Percentiles rank a stretch among this genome's conserved stretches.
phyloP scores from a whole-genome alignment of 371 early-diverging fungal genomes.

The Apophysomyces sp. region DNA sequence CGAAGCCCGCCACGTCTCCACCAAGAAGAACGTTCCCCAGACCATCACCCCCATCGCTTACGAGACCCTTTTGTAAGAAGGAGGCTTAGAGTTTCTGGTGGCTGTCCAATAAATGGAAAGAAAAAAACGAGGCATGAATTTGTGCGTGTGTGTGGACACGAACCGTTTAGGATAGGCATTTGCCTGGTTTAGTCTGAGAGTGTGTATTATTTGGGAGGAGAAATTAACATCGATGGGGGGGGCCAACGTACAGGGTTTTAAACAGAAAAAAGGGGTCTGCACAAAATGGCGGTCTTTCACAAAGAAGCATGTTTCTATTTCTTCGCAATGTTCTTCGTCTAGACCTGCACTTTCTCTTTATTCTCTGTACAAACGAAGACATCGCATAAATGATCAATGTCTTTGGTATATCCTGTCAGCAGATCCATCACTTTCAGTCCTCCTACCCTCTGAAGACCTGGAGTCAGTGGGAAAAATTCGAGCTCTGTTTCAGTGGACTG shows the following conservation, averaged over 20 bases:
- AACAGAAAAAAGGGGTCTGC: no score
- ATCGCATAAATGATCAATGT: constrained; percentile 69
- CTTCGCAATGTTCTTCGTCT: not conserved
- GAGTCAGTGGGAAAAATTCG: constrained; percentile 80
- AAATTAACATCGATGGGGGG: no score
- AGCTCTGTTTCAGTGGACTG: constrained; percentile 65
- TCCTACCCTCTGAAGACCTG: constrained; percentile 85
- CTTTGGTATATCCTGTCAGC: constrained; percentile 66
- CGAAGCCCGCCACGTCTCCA: constrained; percentile 86
- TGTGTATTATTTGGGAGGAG: no score
- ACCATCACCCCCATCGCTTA: constrained; percentile 94
- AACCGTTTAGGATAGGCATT: no score
- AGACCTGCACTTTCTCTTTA: not conserved
- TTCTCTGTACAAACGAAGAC: constrained; percentile 47
- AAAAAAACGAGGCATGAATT: not conserved
- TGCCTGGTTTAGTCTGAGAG: no score
- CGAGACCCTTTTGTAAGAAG: constrained; percentile 79
- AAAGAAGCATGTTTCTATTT: not conserved
- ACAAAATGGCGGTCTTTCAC: no score
- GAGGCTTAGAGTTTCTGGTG: not conserved
- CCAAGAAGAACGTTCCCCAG: constrained; percentile 87
- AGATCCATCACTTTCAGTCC: constrained; percentile 72
- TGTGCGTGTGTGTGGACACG: not conserved
- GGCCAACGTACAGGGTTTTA: no score
- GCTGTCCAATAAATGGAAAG: not conserved